Percentiles rank a stretch among this genome's conserved stretches.
Evolutionary conservation across 306 rosid genomes (phyloP).

Genomic region (Vigna nakashimae): DNA sequence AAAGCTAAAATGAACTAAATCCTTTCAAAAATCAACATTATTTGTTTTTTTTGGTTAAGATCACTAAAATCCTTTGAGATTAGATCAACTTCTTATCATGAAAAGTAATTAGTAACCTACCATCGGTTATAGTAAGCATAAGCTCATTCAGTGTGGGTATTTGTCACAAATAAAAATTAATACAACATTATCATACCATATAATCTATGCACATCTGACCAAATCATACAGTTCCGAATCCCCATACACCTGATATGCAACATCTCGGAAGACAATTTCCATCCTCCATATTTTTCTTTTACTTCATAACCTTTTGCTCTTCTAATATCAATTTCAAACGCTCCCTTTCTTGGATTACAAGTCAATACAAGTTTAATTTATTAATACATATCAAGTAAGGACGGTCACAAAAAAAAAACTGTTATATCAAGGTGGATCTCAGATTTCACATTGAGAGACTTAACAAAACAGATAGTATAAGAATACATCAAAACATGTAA

Average conservation of each 20-base stretch:
- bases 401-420: too few species aligned
- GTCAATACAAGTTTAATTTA: too few species aligned
- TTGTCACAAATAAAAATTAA: neutral
- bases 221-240: conserved; percentile 79
- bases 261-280: conserved; percentile 98
- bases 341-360: too few species aligned
- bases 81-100: conserved; percentile 17
- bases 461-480: too few species aligned
- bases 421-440: too few species aligned
- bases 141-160: neutral
- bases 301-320: conserved; percentile 57
- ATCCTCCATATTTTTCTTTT: conserved; percentile 85
- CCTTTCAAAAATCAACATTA: neutral
- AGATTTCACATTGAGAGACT: too few species aligned
- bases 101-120: conserved; percentile 4
- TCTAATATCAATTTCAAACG: too few species aligned
- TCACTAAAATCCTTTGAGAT: conserved; percentile 12
- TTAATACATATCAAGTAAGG: too few species aligned
- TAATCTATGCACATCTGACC: conserved; percentile 90
- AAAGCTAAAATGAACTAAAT: conserved; percentile 4
- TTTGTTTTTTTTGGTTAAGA: neutral
- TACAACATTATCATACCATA: conserved; percentile 64
- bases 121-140: conserved; percentile 12
- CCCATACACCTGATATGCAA: conserved; percentile 97
- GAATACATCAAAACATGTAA: too few species aligned